Conservation (phyloP, 495 filamentous ascomycete species). For the Lasiosphaeria ovina region DNA sequence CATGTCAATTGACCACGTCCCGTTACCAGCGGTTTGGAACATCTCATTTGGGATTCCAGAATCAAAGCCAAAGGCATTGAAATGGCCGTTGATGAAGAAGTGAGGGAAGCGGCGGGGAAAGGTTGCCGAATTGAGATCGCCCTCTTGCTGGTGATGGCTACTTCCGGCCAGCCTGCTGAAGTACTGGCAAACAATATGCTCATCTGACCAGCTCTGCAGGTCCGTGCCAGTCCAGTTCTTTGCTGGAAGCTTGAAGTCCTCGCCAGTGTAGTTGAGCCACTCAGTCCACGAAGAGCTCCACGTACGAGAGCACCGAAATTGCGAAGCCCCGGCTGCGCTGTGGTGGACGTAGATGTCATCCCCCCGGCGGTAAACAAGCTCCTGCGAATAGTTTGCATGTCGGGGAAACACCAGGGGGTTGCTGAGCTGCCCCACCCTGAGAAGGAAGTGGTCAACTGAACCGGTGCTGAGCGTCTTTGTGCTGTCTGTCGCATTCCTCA, state of each 20-base stretch:
- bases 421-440: conserved; percentile 47
- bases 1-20: conserved; percentile 58
- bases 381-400: conserved; percentile 57
- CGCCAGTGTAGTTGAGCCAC: conserved; percentile 59
- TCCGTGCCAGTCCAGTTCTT: conserved; percentile 60
- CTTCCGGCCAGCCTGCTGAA: conserved; percentile 61
- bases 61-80: conserved; percentile 66
- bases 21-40: conserved; percentile 39
- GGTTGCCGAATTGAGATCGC: conserved; percentile 41
- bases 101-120: conserved; percentile 64
- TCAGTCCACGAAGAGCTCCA: conserved; percentile 59
- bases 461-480: conserved; percentile 43
- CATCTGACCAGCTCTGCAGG: conserved; percentile 60
- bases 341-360: conserved; percentile 52
- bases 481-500: conserved; percentile 52
- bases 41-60: conserved; percentile 56
- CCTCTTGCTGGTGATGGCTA: conserved; percentile 60
- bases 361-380: conserved; percentile 43
- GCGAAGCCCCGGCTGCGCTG: conserved; percentile 60
- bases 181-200: conserved; percentile 68
- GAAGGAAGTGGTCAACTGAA: conserved; percentile 51
- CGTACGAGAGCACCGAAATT: conserved; percentile 60
- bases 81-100: conserved; percentile 61
- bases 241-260: conserved; percentile 45
- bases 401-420: conserved; percentile 60